Evolutionary conservation across 371 early-diverging fungal species (phyloP).

Genomic region (Apophysomyces trapeziformis): DNA sequence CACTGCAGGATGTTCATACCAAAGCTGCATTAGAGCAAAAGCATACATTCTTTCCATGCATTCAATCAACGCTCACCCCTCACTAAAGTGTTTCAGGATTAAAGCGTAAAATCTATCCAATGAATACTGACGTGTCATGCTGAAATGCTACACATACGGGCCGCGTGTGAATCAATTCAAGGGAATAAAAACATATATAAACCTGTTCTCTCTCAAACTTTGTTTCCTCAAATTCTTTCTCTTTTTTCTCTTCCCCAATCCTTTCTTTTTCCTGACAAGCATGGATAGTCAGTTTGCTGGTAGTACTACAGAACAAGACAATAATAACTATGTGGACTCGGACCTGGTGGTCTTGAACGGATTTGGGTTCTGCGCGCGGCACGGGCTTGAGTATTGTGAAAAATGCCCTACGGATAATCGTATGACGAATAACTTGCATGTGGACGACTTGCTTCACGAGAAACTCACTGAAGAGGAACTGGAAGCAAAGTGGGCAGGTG

Average conservation of each 20-base stretch:
- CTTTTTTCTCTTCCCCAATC: constrained; percentile 1
- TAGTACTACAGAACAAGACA: constrained; percentile 31
- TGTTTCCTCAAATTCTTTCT: not conserved
- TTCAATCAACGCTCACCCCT: not conserved
- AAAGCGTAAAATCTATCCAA: not conserved
- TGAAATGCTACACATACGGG: not conserved
- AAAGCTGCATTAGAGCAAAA: too few species aligned
- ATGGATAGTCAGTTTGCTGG: constrained; percentile 3
- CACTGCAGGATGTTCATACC: too few species aligned
- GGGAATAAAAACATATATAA: not conserved
- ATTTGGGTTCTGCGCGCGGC: constrained; percentile 44
- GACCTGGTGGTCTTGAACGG: constrained; percentile 41
- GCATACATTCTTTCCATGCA: too few species aligned
- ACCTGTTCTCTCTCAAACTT: not conserved
- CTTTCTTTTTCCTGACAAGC: constrained; percentile 1
- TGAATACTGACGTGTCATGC: not conserved
- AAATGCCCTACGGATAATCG: constrained; percentile 56
- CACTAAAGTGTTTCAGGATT: not conserved
- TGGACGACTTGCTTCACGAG: constrained; percentile 47
- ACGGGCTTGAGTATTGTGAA: constrained; percentile 44
- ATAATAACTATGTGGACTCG: constrained; percentile 42
- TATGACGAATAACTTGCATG: constrained; percentile 40
- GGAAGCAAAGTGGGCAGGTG: constrained; percentile 49
- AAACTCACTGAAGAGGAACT: constrained; percentile 40
- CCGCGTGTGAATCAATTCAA: constrained; percentile 7